phyloP scores from a whole-genome alignment of 257 asterid genomes.

The Rauvolfia tetraphylla region DNA sequence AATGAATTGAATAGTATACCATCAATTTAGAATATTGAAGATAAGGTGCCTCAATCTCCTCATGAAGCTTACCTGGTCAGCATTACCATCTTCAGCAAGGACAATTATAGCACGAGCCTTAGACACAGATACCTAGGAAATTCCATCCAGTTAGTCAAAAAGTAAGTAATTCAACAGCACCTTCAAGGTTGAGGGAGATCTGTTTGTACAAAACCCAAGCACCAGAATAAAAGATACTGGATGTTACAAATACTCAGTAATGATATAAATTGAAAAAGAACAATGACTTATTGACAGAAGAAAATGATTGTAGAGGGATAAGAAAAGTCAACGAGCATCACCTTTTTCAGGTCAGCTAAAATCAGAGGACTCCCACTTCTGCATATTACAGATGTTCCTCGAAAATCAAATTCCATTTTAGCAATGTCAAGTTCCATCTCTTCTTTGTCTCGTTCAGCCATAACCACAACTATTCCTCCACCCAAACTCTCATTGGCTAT shows the following conservation, averaged over 20 bases:
- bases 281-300: not conserved
- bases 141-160: constrained; percentile 28
- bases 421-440: constrained; percentile 94
- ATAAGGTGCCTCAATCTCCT: constrained; percentile 21
- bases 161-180: constrained; percentile 8
- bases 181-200: constrained; percentile 8
- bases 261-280: not conserved
- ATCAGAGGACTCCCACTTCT: constrained; percentile 91
- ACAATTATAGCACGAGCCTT: constrained; percentile 92
- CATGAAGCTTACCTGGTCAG: constrained; percentile 64
- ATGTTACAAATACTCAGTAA: not conserved
- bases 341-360: constrained; percentile 82
- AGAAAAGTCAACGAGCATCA: constrained; percentile 11
- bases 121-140: constrained; percentile 75
- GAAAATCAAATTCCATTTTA: constrained; percentile 84
- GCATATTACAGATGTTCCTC: constrained; percentile 91
- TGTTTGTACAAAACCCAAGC: not conserved
- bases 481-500: constrained; percentile 92
- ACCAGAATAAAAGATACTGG: not conserved
- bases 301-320: not conserved
- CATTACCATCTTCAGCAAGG: constrained; percentile 93
- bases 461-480: constrained; percentile 83
- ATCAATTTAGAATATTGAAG: constrained; percentile 15
- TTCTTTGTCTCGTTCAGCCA: constrained; percentile 96
- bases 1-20: constrained; percentile 22